Conservation (phyloP, 768 basidiomycete species). For the Xerocomus potaroensis region DNA sequence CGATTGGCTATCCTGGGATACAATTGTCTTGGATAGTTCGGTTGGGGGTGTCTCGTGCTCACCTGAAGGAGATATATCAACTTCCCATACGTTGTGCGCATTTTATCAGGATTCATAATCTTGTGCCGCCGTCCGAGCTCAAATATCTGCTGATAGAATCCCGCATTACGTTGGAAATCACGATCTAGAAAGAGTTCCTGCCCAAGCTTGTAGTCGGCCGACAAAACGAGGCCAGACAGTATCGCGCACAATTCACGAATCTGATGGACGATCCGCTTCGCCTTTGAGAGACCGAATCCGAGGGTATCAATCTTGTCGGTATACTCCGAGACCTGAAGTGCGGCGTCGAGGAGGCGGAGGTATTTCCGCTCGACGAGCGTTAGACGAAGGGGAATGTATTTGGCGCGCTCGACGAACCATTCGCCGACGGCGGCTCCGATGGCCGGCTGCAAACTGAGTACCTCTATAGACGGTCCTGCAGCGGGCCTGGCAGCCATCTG, state of each 20-base stretch:
- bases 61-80: conserved; percentile 81
- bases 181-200: conserved; percentile 80
- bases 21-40: neutral
- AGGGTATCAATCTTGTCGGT: conserved; percentile 88
- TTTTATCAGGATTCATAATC: conserved; percentile 91
- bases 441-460: conserved; percentile 53
- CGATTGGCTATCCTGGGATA: conserved; percentile 74
- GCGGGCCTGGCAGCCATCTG: conserved; percentile 31
- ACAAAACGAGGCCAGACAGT: conserved; percentile 76
- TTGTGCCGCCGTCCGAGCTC: conserved; percentile 83
- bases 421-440: conserved; percentile 66
- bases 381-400: conserved; percentile 77
- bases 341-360: conserved; percentile 81
- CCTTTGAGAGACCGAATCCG: conserved; percentile 71
- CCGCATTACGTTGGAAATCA: conserved; percentile 74
- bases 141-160: conserved; percentile 77
- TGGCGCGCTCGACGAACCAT: conserved; percentile 81
- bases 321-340: conserved; percentile 80
- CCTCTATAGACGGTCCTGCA: conserved; percentile 24
- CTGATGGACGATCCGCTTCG: conserved; percentile 84
- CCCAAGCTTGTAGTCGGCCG: conserved; percentile 85
- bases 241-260: conserved; percentile 86
- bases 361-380: conserved; percentile 75
- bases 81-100: conserved; percentile 87
- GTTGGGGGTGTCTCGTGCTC: conserved; percentile 11